Conservation (phyloP, 441 rosid genomes). For the Monsonia emarginata region DNA sequence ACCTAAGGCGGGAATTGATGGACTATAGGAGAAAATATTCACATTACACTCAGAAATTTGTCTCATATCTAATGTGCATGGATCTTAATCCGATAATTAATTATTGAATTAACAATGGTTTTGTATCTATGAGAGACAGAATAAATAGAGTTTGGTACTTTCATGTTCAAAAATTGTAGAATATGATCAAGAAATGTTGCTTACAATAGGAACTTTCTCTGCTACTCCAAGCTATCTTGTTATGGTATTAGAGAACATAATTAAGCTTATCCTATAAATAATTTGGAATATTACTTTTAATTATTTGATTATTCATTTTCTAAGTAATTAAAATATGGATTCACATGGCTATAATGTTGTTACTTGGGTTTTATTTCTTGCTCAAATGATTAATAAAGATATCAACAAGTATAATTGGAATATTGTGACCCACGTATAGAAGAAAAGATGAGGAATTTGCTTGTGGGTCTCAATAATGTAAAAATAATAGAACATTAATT, state of each 20-base stretch:
- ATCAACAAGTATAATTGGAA: too few relatives aligned
- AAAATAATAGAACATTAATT: too few relatives aligned
- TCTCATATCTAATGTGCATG: neutral
- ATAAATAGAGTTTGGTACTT: neutral
- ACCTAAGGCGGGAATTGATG: too few relatives aligned
- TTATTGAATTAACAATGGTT: neutral
- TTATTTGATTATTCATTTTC: neutral
- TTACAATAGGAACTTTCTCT: neutral
- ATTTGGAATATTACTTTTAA: neutral
- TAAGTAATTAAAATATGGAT: neutral
- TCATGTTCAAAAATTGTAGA: too few relatives aligned
- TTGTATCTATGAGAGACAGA: neutral
- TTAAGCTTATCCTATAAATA: neutral
- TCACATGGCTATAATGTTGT: neutral
- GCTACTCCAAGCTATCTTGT: too few relatives aligned
- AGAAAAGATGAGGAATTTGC: too few relatives aligned
- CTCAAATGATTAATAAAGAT: too few relatives aligned
- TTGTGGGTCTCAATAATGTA: too few relatives aligned
- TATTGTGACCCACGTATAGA: too few relatives aligned
- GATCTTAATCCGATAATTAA: neutral
- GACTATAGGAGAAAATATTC: neutral
- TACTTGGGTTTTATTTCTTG: too few relatives aligned
- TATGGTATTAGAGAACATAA: neutral
- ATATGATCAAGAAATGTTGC: neutral
- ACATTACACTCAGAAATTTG: neutral